Evolutionary conservation across 2,329 filamentous ascomycete genomes (phyloP).

Genomic region (Boeremia lycopersici): DNA sequence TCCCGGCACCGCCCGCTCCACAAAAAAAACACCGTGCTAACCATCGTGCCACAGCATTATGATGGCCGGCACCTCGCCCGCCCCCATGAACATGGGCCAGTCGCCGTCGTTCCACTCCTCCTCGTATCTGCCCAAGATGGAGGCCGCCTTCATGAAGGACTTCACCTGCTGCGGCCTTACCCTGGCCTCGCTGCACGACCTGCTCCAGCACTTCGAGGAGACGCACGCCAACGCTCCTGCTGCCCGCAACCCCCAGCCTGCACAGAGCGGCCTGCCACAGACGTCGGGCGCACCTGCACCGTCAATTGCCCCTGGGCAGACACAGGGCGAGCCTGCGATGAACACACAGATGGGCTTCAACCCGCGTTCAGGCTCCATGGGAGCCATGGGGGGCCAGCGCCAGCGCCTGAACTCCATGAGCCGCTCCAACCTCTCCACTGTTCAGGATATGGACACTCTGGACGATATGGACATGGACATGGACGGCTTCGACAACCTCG

Average conservation of each 20-base stretch:
- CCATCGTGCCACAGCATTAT: slow-evolving; percentile 69
- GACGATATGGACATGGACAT: slow-evolving; percentile 97
- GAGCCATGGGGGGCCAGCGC: slow-evolving; percentile 41
- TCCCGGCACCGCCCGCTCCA: background rate
- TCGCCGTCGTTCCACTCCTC: slow-evolving; percentile 97
- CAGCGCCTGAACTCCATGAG: slow-evolving; percentile 50
- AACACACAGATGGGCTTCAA: slow-evolving; percentile 48
- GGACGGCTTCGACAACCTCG: slow-evolving; percentile 78
- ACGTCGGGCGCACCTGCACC: slow-evolving; percentile 34
- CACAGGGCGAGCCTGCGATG: slow-evolving; percentile 43
- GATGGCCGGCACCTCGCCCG: slow-evolving; percentile 96
- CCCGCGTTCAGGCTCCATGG: slow-evolving; percentile 47
- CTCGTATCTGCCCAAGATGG: slow-evolving; percentile 93
- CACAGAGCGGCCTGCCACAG: slow-evolving; percentile 50
- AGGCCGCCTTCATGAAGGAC: slow-evolving; percentile 97
- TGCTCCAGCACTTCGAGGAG: slow-evolving; percentile 96
- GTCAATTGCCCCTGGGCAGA: slow-evolving; percentile 54
- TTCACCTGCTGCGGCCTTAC: slow-evolving; percentile 94
- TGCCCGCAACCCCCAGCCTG: slow-evolving; percentile 56
- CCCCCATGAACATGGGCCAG: slow-evolving; percentile 68
- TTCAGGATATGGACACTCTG: slow-evolving; percentile 76
- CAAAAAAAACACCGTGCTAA: slow-evolving; percentile 28
- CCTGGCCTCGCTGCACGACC: slow-evolving; percentile 88
- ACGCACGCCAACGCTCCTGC: slow-evolving; percentile 77
- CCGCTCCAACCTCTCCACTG: slow-evolving; percentile 49